These are phyloP conservation scores for Bocquillonia castaneifolia DNA, from an alignment of 441 rosid species.

Conservation along the genomic window DNA sequence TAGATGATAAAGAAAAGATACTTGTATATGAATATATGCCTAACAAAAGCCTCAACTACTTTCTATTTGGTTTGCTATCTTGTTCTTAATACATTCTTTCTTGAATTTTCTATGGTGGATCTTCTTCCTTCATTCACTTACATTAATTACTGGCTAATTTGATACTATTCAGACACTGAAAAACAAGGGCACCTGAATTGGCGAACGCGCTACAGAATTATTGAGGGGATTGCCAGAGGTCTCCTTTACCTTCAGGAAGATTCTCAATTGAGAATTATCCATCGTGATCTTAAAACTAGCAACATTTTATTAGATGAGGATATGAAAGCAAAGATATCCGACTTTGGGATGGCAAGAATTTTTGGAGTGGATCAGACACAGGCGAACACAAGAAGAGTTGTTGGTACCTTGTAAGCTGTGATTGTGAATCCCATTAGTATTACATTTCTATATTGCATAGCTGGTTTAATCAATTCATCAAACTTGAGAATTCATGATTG, in stretches of 20 bases:
- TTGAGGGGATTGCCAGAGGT: constrained; percentile 43
- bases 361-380: constrained; percentile 31
- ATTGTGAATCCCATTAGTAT: not conserved
- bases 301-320: constrained; percentile 19
- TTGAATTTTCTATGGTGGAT: no score
- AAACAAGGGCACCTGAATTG: constrained; percentile 34
- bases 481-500: no score
- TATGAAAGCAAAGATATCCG: constrained; percentile 25
- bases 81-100: not conserved
- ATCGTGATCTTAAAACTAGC: constrained; percentile 21
- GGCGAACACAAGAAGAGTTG: constrained; percentile 33
- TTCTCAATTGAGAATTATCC: constrained; percentile 30
- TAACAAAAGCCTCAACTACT: constrained; percentile 27
- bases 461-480: not conserved
- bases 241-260: constrained; percentile 45
- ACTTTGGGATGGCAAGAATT: constrained; percentile 40
- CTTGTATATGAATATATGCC: constrained; percentile 30
- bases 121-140: no score
- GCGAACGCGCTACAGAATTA: constrained; percentile 29
- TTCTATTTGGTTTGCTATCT: constrained; percentile 21
- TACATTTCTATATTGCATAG: not conserved
- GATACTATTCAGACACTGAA: constrained; percentile 17
- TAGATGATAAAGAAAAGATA: constrained; percentile 24
- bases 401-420: constrained; percentile 43
- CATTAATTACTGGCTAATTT: not conserved